Conservation (phyloP, 31 red algal species). For the Bonnemaisonia californica region DNA sequence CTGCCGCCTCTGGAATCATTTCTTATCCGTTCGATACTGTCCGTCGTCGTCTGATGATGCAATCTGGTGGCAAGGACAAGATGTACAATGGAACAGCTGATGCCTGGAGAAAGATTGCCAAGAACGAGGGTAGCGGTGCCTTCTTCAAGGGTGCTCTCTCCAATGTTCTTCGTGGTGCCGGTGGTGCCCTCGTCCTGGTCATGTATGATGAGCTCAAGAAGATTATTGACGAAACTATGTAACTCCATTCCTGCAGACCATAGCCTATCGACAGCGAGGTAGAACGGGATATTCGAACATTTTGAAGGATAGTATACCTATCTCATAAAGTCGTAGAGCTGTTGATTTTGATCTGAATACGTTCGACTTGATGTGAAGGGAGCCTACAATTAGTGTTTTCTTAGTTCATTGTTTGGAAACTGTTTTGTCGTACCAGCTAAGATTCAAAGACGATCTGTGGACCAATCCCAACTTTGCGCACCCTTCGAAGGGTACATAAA, state of each 20-base stretch:
- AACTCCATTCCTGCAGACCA: background rate
- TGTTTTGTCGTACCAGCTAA: too few species aligned
- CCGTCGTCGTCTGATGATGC: constrained; percentile 99
- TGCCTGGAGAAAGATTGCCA: constrained; percentile 90
- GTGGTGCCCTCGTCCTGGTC: constrained; percentile 98
- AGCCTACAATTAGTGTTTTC: too few species aligned
- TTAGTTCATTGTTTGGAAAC: too few species aligned
- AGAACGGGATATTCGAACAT: background rate
- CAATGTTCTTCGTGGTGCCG: constrained; percentile 94
- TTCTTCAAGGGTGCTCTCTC: constrained; percentile 99
- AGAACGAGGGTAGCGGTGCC: constrained; percentile 86
- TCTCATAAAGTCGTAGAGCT: constrained; percentile 1
- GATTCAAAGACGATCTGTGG: too few species aligned
- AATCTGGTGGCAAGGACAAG: constrained; percentile 90
- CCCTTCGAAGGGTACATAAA: too few species aligned
- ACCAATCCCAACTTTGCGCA: too few species aligned
- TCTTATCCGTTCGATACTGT: constrained; percentile 99
- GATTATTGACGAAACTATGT: constrained; percentile 74
- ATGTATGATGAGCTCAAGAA: constrained; percentile 99
- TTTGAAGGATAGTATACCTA: background rate
- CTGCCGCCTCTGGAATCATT: constrained; percentile 85
- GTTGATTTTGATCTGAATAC: background rate
- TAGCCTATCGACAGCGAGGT: background rate
- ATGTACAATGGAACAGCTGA: constrained; percentile 96
- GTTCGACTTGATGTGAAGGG: too few species aligned